Evolutionary conservation across 208 protist species (phyloP).

Genomic region (Crithidia mellificae): DNA sequence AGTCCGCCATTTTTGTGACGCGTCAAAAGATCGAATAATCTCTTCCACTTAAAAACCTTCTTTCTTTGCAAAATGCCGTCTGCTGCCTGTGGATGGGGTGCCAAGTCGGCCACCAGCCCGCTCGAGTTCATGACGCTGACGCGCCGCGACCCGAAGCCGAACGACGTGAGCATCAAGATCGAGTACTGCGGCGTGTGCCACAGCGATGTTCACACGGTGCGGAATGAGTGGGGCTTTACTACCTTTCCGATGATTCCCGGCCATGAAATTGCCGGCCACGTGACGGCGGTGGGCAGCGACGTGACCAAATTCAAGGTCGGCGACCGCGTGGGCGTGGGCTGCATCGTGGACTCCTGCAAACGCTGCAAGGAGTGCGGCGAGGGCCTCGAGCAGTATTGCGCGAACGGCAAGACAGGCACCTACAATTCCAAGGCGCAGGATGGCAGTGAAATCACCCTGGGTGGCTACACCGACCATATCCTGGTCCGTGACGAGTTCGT

Average conservation of each 20-base stretch:
- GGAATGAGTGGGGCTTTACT: conserved; percentile 62
- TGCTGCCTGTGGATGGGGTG: conserved; percentile 42
- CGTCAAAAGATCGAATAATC: no score
- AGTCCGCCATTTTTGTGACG: no score
- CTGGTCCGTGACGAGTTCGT: conserved; percentile 72
- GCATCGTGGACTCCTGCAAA: conserved; percentile 87
- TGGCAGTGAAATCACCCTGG: conserved; percentile 43
- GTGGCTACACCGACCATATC: conserved; percentile 77
- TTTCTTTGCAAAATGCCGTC: conserved; percentile 16
- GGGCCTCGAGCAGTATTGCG: conserved; percentile 80
- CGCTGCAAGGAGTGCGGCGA: conserved; percentile 63
- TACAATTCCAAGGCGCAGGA: conserved; percentile 58
- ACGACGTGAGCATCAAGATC: conserved; percentile 78
- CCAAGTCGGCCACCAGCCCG: conserved; percentile 38
- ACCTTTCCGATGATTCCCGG: conserved; percentile 66
- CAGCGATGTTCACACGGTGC: conserved; percentile 72
- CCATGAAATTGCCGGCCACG: conserved; percentile 81
- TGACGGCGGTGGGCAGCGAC: conserved; percentile 56
- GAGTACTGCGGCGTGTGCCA: conserved; percentile 85
- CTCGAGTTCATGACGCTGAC: conserved; percentile 45
- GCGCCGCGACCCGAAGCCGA: conserved; percentile 41
- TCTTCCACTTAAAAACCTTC: no score
- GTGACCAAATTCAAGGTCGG: conserved; percentile 85
- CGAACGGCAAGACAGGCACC: conserved; percentile 43
- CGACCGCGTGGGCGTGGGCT: conserved; percentile 85